phyloP scores from a whole-genome alignment of 768 basidiomycete species.

The Pisolithus sp. region DNA sequence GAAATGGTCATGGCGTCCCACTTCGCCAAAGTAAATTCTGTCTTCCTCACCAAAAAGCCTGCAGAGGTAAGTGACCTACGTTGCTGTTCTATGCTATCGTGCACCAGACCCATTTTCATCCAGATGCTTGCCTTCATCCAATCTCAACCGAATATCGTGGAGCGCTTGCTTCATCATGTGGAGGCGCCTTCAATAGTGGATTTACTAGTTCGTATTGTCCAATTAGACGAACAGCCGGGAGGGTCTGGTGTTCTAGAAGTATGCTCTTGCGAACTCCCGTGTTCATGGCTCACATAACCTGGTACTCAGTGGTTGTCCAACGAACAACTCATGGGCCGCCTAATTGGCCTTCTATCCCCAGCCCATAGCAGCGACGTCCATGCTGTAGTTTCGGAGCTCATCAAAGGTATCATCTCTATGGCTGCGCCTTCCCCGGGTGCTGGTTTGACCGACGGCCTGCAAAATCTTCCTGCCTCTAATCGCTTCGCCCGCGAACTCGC shows the following conservation, averaged over 20 bases:
- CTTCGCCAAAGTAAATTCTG: conserved; percentile 91
- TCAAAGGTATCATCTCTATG: conserved; percentile 93
- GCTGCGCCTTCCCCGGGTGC: conserved; percentile 81
- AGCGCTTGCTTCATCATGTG: conserved; percentile 77
- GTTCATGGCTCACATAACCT: conserved; percentile 24
- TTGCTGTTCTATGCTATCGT: conserved; percentile 15
- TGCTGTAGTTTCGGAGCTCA: conserved; percentile 79
- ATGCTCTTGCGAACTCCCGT: conserved; percentile 37
- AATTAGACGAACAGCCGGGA: conserved; percentile 78
- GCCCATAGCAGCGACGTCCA: conserved; percentile 69
- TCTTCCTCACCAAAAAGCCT: conserved; percentile 84
- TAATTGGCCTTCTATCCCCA: conserved; percentile 81
- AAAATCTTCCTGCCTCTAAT: conserved; percentile 74
- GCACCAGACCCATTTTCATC: conserved; percentile 7
- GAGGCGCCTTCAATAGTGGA: conserved; percentile 90
- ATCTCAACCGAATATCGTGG: conserved; percentile 72
- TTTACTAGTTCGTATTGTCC: conserved; percentile 82
- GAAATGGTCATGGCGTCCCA: conserved; percentile 84
- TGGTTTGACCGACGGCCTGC: conserved; percentile 61
- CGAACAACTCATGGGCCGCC: conserved; percentile 72
- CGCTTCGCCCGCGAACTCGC: conserved; percentile 87
- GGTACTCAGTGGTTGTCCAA: conserved; percentile 76
- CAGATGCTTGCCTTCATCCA: conserved; percentile 94
- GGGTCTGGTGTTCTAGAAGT: conserved; percentile 85
- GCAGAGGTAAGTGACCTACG: conserved; percentile 58